These are phyloP conservation scores for Starmerella sp. DNA, from an alignment of 805 yeast genomes.

Conservation along the genomic window DNA sequence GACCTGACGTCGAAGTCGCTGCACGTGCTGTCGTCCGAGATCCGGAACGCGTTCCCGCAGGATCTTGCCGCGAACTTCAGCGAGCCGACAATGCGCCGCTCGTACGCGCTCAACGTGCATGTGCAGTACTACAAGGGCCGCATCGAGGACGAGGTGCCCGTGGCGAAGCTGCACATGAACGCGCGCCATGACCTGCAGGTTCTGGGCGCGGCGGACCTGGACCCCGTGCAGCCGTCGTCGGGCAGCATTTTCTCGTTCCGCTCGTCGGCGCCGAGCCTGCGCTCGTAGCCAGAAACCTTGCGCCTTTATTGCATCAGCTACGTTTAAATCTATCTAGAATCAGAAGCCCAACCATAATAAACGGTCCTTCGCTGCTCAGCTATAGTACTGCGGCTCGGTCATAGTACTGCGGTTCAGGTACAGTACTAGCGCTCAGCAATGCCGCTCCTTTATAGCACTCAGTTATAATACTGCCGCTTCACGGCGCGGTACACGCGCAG, in stretches of 20 bases:
- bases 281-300: not conserved
- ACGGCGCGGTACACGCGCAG: conserved; percentile 30
- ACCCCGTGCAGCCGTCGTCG: conserved; percentile 1
- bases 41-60: conserved; percentile 8
- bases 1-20: not conserved
- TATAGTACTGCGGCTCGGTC: no score
- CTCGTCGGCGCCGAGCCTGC: not conserved
- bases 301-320: no score
- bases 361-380: not conserved
- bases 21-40: conserved; percentile 6
- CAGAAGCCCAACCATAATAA: no score
- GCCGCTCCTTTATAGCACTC: not conserved
- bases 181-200: conserved; percentile 4
- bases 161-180: conserved; percentile 5
- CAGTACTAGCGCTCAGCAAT: no score
- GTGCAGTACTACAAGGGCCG: conserved; percentile 6
- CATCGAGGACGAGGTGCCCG: conserved; percentile 1
- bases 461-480: conserved; percentile 26
- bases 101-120: conserved; percentile 10
- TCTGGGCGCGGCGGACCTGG: not conserved
- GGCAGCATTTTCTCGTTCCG: not conserved
- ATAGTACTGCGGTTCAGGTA: no score
- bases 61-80: conserved; percentile 10
- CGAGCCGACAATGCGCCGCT: conserved; percentile 6
- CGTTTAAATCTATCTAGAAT: no score